A percentile compares a stretch with the other conserved stretches of the same genome.
Conservation (phyloP, 176 grass and related monocot species). For the Oryza glumipatula region DNA sequence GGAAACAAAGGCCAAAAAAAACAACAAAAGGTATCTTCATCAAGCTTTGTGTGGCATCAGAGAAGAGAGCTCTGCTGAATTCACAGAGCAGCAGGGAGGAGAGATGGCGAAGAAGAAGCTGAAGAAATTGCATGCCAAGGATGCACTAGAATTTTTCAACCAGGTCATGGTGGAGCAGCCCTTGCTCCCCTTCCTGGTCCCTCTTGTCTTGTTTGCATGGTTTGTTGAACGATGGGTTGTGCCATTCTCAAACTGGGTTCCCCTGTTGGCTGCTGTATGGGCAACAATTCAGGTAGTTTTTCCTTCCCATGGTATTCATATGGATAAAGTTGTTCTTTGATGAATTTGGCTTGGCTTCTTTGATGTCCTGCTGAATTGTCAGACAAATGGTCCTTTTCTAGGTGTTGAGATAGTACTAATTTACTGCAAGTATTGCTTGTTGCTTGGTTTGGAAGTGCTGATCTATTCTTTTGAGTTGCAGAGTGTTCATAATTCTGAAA, state of each 20-base stretch:
- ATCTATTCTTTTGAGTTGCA: not conserved
- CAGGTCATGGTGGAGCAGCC: slow-evolving; percentile 85
- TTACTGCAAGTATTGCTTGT: not conserved
- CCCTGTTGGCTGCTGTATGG: slow-evolving; percentile 81
- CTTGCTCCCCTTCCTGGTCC: slow-evolving; percentile 83
- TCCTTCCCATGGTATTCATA: slow-evolving; percentile 26
- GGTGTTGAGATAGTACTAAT: slow-evolving; percentile 7
- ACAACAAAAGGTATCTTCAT: slow-evolving; percentile 22
- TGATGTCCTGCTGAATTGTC: slow-evolving; percentile 9
- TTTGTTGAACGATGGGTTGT: slow-evolving; percentile 89
- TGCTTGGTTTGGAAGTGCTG: slow-evolving; percentile 21
- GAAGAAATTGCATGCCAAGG: slow-evolving; percentile 63
- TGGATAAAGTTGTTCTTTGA: not conserved
- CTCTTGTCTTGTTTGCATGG: slow-evolving; percentile 81
- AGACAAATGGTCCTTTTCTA: not conserved
- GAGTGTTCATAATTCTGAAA: not conserved
- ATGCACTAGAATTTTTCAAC: slow-evolving; percentile 79
- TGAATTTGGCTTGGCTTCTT: not conserved
- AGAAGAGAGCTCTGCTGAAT: slow-evolving; percentile 25
- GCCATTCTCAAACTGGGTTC: slow-evolving; percentile 97
- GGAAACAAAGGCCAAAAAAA: slow-evolving; percentile 42
- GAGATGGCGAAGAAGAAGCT: slow-evolving; percentile 70
- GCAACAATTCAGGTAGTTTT: slow-evolving; percentile 77
- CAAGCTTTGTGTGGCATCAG: slow-evolving; percentile 1
- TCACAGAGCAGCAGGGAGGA: slow-evolving; percentile 21